These are phyloP conservation scores for Fraxinus xanthoxyloides DNA, from an alignment of 305 asterid species.

Conservation along the genomic window DNA sequence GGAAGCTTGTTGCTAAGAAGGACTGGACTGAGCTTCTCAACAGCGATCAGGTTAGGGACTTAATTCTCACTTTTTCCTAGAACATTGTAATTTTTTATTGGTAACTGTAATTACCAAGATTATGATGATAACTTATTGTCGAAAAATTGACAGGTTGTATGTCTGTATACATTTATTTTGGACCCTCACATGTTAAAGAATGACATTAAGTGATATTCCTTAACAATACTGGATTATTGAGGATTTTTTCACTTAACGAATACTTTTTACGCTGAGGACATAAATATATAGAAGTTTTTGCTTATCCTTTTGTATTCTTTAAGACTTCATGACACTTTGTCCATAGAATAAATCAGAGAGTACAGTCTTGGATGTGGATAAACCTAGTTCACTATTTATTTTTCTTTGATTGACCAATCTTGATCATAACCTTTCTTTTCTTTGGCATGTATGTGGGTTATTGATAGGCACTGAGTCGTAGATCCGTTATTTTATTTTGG, in stretches of 20 bases:
- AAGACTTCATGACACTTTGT: not conserved
- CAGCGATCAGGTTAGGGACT: constrained; percentile 54
- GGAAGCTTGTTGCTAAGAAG: constrained; percentile 59
- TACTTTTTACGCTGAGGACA: not conserved
- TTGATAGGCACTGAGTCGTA: not conserved
- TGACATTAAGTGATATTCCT: not conserved
- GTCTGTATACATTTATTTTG: not conserved
- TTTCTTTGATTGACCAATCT: not conserved
- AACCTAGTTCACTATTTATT: not conserved
- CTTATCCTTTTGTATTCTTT: not conserved
- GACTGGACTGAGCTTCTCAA: constrained; percentile 69
- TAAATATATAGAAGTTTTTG: not conserved
- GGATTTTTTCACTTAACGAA: not conserved
- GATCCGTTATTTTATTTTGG: not conserved
- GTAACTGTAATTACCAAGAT: not conserved
- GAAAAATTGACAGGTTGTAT: not conserved
- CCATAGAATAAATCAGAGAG: not conserved
- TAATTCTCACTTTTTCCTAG: not conserved
- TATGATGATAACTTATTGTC: not conserved
- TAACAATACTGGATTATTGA: not conserved
- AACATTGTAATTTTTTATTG: not conserved
- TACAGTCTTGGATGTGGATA: not conserved
- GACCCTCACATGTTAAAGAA: not conserved
- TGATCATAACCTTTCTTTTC: not conserved
- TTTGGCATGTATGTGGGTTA: not conserved